A percentile compares a stretch with the other conserved stretches of the same genome.
These are phyloP conservation scores for Ceratocystis diversiconidia DNA, from an alignment of 2,329 filamentous ascomycete species.

Conservation along the genomic window DNA sequence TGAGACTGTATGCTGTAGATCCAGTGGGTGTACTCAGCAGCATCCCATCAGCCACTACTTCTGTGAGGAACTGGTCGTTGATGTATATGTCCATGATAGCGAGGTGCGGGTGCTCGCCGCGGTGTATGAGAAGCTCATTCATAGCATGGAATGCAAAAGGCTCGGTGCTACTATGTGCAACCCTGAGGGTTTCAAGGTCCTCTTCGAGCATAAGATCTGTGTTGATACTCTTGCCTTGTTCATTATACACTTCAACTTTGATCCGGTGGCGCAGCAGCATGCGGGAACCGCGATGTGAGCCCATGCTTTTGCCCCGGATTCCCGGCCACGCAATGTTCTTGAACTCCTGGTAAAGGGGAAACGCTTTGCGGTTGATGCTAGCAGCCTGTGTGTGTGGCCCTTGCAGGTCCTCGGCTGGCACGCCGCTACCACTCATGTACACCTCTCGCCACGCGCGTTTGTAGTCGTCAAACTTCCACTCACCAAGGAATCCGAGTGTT, in stretches of 20 bases:
- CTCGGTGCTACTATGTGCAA: neutral
- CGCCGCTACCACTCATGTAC: constrained; percentile 60
- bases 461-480: constrained; percentile 91
- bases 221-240: constrained; percentile 47
- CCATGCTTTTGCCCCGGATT: constrained; percentile 68
- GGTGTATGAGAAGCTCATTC: constrained; percentile 90
- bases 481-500: constrained; percentile 82
- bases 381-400: constrained; percentile 29
- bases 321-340: constrained; percentile 45
- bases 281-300: constrained; percentile 56
- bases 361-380: constrained; percentile 20
- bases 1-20: constrained; percentile 90
- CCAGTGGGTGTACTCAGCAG: constrained; percentile 88
- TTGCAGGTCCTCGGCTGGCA: constrained; percentile 33
- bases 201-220: constrained; percentile 33
- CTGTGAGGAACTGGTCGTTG: constrained; percentile 77
- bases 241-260: constrained; percentile 70
- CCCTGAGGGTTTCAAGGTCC: constrained; percentile 19
- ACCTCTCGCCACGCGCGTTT: constrained; percentile 85
- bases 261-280: constrained; percentile 77
- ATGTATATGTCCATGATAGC: constrained; percentile 86
- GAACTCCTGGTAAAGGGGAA: neutral
- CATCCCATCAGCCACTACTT: constrained; percentile 89
- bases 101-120: constrained; percentile 77
- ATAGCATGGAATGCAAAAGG: constrained; percentile 49